phyloP scores from a whole-genome alignment of 768 basidiomycete species.

The Agaricus blazei region DNA sequence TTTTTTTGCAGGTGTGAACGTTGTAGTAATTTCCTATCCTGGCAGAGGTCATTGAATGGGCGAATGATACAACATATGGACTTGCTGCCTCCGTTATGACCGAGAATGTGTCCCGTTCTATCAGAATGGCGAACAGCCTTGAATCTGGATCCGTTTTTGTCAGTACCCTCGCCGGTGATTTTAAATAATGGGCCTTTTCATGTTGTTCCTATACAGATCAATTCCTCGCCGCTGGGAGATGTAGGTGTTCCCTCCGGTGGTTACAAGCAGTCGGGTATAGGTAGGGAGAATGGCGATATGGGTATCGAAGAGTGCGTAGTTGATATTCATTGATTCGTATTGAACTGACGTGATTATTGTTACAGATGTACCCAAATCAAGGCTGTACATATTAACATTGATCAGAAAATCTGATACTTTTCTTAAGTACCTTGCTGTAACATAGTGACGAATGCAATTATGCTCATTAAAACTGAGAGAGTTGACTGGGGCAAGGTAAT shows the following conservation, averaged over 20 bases:
- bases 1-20: neutral
- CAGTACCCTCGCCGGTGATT: slow-evolving; percentile 10
- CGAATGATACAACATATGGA: slow-evolving; percentile 78
- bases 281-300: slow-evolving; percentile 65
- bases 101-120: slow-evolving; percentile 58
- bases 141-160: slow-evolving; percentile 66
- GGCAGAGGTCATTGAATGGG: slow-evolving; percentile 46
- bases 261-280: slow-evolving; percentile 71
- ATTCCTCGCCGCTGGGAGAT: slow-evolving; percentile 32
- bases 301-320: slow-evolving; percentile 45
- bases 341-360: neutral
- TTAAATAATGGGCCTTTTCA: neutral
- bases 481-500: too few relatives aligned
- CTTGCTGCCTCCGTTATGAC: slow-evolving; percentile 77
- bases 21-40: neutral
- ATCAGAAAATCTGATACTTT: slow-evolving; percentile 5
- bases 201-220: slow-evolving; percentile 25
- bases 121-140: slow-evolving; percentile 58
- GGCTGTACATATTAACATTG: slow-evolving; percentile 56
- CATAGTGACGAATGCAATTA: too few relatives aligned
- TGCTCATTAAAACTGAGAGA: too few relatives aligned
- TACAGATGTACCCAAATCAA: slow-evolving; percentile 54
- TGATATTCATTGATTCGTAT: neutral
- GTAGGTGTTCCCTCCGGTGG: slow-evolving; percentile 61
- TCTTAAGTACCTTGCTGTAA: neutral